These are phyloP conservation scores for Scorias spongiosa DNA, from an alignment of 2,329 filamentous ascomycete genomes.

Conservation along the genomic window DNA sequence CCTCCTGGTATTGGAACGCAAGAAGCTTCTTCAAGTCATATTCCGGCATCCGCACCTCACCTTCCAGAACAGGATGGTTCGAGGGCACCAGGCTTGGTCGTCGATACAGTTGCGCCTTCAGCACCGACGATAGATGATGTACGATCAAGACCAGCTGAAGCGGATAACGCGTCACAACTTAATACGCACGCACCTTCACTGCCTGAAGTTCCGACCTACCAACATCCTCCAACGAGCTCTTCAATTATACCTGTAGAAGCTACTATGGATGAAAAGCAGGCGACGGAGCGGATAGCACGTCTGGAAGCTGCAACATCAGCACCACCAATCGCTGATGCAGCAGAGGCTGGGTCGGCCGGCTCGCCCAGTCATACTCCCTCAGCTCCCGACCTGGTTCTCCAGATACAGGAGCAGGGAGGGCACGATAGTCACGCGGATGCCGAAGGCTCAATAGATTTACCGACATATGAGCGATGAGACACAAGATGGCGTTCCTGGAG, in stretches of 20 bases:
- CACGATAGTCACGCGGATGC: constrained; percentile 10
- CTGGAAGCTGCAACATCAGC: neutral
- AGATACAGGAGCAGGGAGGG: neutral
- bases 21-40: neutral
- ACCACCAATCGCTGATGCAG: neutral
- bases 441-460: constrained; percentile 3
- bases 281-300: neutral
- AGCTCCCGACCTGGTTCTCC: neutral
- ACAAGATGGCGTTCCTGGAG: neutral
- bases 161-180: neutral
- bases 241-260: neutral
- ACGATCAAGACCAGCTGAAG: neutral
- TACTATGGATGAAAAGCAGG: neutral
- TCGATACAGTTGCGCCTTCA: neutral
- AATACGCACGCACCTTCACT: neutral
- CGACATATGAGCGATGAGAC: constrained; percentile 8
- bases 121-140: constrained; percentile 3
- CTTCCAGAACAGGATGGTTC: neutral
- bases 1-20: constrained; percentile 33
- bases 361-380: neutral
- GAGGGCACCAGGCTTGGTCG: neutral
- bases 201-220: neutral
- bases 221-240: neutral
- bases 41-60: neutral
- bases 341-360: neutral